phyloP scores from a whole-genome alignment of 108 stramenopile genomes.

The Nannochloropsis gaditana region DNA sequence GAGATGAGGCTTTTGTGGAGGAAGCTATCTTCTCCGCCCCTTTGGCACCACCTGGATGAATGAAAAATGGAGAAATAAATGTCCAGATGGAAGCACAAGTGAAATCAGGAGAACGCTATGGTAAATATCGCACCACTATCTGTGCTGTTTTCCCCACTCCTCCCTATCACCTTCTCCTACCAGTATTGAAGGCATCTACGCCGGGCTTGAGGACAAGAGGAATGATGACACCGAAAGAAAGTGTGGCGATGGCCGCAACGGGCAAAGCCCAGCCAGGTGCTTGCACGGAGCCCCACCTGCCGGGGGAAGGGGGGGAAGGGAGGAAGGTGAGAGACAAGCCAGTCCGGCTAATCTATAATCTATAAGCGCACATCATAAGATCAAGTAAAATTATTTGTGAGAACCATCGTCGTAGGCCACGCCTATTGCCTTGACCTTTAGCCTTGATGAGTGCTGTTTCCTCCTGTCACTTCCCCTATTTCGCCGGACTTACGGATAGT shows the following conservation, averaged over 20 bases:
- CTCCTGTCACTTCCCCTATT: too few species aligned
- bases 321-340: too few species aligned
- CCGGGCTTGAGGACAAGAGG: neutral
- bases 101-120: too few species aligned
- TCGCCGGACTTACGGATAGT: neutral
- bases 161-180: neutral
- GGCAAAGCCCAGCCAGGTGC: neutral
- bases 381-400: too few species aligned
- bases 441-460: too few species aligned
- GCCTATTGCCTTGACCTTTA: too few species aligned
- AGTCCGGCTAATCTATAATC: too few species aligned
- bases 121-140: too few species aligned
- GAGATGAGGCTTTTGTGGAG: neutral
- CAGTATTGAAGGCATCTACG: neutral
- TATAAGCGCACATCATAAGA: too few species aligned
- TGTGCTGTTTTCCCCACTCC: too few species aligned
- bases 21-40: neutral
- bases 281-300: neutral
- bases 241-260: neutral
- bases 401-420: too few species aligned
- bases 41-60: neutral
- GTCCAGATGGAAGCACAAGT: too few species aligned
- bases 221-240: neutral
- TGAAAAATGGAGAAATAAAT: neutral
- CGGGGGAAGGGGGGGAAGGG: neutral